Evolutionary conservation across 164 flowering plant species (phyloP), one percentile per base, ranked within the genome.

Genomic region (Macadamia tetraphylla): DNA sequence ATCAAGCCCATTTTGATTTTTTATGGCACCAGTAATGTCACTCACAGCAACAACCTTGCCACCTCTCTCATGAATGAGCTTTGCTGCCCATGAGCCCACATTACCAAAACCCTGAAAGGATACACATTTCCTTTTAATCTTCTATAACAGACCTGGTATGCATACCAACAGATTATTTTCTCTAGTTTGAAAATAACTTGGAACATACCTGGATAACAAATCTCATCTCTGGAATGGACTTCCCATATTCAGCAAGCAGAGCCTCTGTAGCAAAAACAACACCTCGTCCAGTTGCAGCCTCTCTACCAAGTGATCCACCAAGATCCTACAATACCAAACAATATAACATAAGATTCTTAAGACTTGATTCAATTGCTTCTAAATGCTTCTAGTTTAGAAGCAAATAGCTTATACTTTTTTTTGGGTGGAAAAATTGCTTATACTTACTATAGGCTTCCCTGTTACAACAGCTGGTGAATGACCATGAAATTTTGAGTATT

Each of bases 251-350:
- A n/a, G 84, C 81, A 71, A 91, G 87, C 64, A 91, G 70, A 66
- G 91, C 92, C 70, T 87, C 92, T 0, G 92, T 86, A 14, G 91
- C 92, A 67, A 67, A 87, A 61, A 88, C 88, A 9, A 87, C 94
- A 52, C 94, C 97, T n/a, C 87, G 82, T 42, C 97, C 94, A 40
- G 94, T 91, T 66, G 97, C 94, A 62, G 97, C 92, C 30, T 91
- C 97, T 67, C 97, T 81, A 30, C 94, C 97, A 3, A 91, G 79
- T 49, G 94, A 91, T 56, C 97, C 97, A 35, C 94, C 97, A 68
- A 90, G 91, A 77, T 88, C 94, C 94, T 90, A 70, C 69, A 69
- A 62, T 9, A 30, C 55, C 64, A 65, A 52, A 66, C 9, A n/a
- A 29, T 58, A 40, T 63, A 48, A n/a, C 57, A 49, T 18, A 68